These are phyloP conservation scores for Tulasnella sp. DNA, from an alignment of 768 basidiomycete species.

Conservation along the genomic window DNA sequence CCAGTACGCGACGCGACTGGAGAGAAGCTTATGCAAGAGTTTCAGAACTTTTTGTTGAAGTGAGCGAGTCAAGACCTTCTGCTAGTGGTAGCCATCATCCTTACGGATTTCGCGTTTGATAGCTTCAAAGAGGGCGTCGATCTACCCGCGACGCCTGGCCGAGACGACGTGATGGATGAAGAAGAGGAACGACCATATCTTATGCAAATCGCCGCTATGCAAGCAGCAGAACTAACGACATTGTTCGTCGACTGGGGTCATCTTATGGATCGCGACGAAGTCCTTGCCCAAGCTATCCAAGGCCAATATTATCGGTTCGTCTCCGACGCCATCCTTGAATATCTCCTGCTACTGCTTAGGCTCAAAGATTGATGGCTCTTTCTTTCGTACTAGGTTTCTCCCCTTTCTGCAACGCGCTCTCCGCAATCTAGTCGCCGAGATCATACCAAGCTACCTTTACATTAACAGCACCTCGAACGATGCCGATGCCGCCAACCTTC, in stretches of 20 bases:
- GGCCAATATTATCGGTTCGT: constrained; percentile 81
- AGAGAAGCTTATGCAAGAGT: constrained; percentile 87
- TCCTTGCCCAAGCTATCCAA: constrained; percentile 87
- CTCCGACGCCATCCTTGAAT: background rate
- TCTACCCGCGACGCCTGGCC: constrained; percentile 70
- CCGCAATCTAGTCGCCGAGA: constrained; percentile 79
- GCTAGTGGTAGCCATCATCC: background rate
- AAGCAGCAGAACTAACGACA: constrained; percentile 87
- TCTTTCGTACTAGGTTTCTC: constrained; percentile 47
- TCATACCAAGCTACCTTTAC: constrained; percentile 91
- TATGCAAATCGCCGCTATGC: constrained; percentile 91
- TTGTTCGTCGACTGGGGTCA: constrained; percentile 95
- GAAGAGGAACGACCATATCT: constrained; percentile 56
- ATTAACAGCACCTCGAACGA: constrained; percentile 84
- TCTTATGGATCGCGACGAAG: constrained; percentile 81
- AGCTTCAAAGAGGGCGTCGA: constrained; percentile 82
- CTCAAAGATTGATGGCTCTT: background rate
- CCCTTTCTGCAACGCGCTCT: constrained; percentile 90
- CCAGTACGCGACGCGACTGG: constrained; percentile 90
- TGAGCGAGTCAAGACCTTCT: constrained; percentile 35
- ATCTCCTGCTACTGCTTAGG: background rate
- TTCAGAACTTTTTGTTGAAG: constrained; percentile 88
- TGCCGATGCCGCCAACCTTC: constrained; percentile 77
- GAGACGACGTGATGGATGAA: constrained; percentile 56
- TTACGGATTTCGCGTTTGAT: constrained; percentile 18